Base-by-base conservation (phyloP, 192 early-diverging fungal genomes). In the Dissophora ornata region DNA sequence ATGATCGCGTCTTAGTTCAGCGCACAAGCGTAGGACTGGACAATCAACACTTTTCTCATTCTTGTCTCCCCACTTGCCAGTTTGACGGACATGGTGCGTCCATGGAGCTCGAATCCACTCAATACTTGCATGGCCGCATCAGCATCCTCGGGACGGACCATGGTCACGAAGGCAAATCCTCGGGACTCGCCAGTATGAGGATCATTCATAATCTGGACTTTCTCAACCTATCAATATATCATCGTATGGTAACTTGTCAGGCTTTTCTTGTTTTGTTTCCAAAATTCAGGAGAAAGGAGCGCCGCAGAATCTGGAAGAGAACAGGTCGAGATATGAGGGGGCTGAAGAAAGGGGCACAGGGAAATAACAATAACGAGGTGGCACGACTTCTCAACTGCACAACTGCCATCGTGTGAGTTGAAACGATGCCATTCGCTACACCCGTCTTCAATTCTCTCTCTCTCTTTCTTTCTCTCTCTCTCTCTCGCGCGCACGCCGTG, bases 111-210 rank as follows among this genome's bases (percentile, higher is more conserved):
- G 57, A 86, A 84, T 41, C 86, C 87, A 81, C 85, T 87, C 56
- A 92, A 73, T 32, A 69, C 85, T 16, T 86, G 69, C 57, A 92
- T 87, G 44, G 95, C 93, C 28, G 80, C 79, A 18, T 92, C 84
- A 54, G 95, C 95, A 40, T 87, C 87, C 15, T 89, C 88, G 32
- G 74, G 30, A 42, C 80, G 82, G 29, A 81, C 82, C 82, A 89
- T 90, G 50, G 86, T 91, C 46, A 96, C 91, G 73, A 98, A 96
- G 2, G 93, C 96, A 81, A 94, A 96, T 19, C 95, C 95, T 65
- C 93, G 89, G 28, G 93, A 94, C 50, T 93, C 91, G 25, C 85
- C 83, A 19, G 83, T 86, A 73, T 94, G 93, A 22, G 93, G 93
- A 65, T 94, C 93, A 65, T 84, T 84, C 89, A 93, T 91, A 46